Conservation (phyloP, 2,329 filamentous ascomycete species). For the Biscogniauxia mediterranea region DNA sequence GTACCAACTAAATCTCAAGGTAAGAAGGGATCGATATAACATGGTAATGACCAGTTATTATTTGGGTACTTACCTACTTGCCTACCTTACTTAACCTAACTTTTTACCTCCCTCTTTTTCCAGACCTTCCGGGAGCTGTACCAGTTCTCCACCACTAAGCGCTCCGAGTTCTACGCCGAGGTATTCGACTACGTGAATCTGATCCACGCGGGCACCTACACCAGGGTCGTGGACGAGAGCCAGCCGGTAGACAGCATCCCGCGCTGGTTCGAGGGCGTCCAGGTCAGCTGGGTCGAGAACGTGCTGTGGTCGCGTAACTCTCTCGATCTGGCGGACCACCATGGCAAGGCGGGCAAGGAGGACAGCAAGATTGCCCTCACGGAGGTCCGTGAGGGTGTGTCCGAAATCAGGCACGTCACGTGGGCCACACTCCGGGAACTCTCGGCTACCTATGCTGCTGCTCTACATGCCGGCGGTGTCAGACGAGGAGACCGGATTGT, state of each 20-base stretch:
- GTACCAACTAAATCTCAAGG: conserved; percentile 56
- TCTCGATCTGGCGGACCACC: conserved; percentile 40
- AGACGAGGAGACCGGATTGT: conserved; percentile 71
- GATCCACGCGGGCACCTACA: conserved; percentile 62
- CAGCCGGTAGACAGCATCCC: conserved; percentile 70
- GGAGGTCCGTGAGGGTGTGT: conserved; percentile 68
- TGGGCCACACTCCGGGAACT: conserved; percentile 65
- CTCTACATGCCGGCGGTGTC: conserved; percentile 66
- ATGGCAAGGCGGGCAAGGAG: conserved; percentile 62
- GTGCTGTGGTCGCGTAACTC: conserved; percentile 59
- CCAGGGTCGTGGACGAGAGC: conserved; percentile 64
- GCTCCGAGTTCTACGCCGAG: conserved; percentile 63
- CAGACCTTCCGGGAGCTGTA: conserved; percentile 70
- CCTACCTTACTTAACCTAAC: too few species aligned
- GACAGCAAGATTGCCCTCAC: conserved; percentile 69
- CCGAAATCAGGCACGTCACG: conserved; percentile 54
- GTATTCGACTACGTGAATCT: conserved; percentile 59
- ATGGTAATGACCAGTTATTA: background rate
- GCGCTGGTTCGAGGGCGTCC: conserved; percentile 72
- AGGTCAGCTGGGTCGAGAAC: conserved; percentile 79
- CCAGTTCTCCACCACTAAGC: conserved; percentile 62
- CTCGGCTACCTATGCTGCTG: conserved; percentile 60
- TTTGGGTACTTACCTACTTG: background rate
- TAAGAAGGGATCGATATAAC: conserved; percentile 32
- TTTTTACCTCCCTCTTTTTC: background rate